A percentile compares a stretch with the other conserved stretches of the same genome.
Evolutionary conservation across 2,329 filamentous ascomycete genomes (phyloP).

Genomic region (Penicillium glabrum): DNA sequence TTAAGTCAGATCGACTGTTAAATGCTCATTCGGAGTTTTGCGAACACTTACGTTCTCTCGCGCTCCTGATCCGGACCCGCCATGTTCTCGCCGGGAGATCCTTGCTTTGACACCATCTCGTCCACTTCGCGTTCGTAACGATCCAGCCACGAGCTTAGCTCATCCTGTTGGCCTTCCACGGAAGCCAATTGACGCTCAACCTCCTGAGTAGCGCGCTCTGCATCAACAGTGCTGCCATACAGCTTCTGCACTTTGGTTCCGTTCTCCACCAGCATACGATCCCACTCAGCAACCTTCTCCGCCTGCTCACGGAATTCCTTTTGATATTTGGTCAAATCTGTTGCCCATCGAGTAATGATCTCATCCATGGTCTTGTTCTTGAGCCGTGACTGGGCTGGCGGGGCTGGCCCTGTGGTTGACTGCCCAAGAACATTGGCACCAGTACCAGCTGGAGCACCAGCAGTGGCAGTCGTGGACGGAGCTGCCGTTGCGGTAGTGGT

Average conservation of each 20-base stretch:
- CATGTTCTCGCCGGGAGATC: conserved; percentile 72
- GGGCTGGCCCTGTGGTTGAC: conserved; percentile 77
- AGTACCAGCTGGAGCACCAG: conserved; percentile 17
- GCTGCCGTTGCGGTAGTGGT: conserved; percentile 30
- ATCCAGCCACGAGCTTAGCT: conserved; percentile 83
- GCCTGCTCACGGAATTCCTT: conserved; percentile 95
- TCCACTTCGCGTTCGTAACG: conserved; percentile 91
- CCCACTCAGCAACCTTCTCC: conserved; percentile 83
- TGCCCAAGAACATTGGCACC: conserved; percentile 54
- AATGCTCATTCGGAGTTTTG: neutral
- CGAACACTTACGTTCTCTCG: conserved; percentile 72
- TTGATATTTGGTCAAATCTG: conserved; percentile 91
- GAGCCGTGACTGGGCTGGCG: conserved; percentile 77
- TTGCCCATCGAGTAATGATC: conserved; percentile 95
- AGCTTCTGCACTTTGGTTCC: conserved; percentile 92
- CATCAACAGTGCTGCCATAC: conserved; percentile 88
- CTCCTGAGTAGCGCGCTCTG: conserved; percentile 87
- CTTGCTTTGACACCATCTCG: conserved; percentile 76
- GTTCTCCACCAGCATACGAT: conserved; percentile 88
- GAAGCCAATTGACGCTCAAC: conserved; percentile 87
- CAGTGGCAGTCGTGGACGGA: conserved; percentile 26
- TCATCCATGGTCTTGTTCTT: conserved; percentile 99
- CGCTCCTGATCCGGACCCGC: conserved; percentile 92
- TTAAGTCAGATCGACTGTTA: conserved; percentile 18
- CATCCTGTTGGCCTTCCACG: conserved; percentile 90